Evolutionary conservation across 805 yeast genomes (phyloP).

Genomic region (Ogataea polymorpha): DNA sequence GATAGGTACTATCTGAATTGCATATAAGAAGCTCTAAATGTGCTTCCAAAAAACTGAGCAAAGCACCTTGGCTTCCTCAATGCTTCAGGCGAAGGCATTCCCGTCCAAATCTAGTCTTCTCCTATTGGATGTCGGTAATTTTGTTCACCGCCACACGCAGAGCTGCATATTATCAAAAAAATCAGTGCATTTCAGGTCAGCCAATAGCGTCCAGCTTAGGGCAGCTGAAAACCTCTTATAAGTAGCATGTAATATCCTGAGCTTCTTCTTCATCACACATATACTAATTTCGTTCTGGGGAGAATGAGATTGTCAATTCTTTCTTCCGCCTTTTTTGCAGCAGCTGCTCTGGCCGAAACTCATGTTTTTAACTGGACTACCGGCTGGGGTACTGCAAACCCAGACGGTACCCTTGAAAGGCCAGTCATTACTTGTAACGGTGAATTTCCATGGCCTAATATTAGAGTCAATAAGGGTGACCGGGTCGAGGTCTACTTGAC

Average conservation of each 20-base stretch:
- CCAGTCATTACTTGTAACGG: conserved; percentile 49
- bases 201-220: background rate
- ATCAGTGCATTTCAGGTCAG: conserved; percentile 6
- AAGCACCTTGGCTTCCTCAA: background rate
- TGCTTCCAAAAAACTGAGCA: too few relatives aligned
- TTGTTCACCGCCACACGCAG: conserved; percentile 8
- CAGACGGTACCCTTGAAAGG: conserved; percentile 47
- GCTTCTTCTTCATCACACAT: conserved; percentile 14
- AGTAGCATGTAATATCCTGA: background rate
- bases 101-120: background rate
- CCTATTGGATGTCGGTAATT: background rate
- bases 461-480: conserved; percentile 78
- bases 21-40: too few relatives aligned
- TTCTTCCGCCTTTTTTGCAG: conserved; percentile 16
- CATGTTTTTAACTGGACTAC: conserved; percentile 66
- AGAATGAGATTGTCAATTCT: conserved; percentile 20
- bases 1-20: too few relatives aligned
- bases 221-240: background rate
- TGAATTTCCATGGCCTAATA: conserved; percentile 81
- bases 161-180: conserved; percentile 9
- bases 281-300: conserved; percentile 11
- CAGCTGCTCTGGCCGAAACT: conserved; percentile 39
- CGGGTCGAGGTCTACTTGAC: conserved; percentile 66
- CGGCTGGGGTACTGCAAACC: conserved; percentile 60
- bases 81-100: background rate